These are phyloP conservation scores for Trichoderma semiorbis DNA, from an alignment of 2,329 filamentous ascomycete genomes.

Conservation along the genomic window DNA sequence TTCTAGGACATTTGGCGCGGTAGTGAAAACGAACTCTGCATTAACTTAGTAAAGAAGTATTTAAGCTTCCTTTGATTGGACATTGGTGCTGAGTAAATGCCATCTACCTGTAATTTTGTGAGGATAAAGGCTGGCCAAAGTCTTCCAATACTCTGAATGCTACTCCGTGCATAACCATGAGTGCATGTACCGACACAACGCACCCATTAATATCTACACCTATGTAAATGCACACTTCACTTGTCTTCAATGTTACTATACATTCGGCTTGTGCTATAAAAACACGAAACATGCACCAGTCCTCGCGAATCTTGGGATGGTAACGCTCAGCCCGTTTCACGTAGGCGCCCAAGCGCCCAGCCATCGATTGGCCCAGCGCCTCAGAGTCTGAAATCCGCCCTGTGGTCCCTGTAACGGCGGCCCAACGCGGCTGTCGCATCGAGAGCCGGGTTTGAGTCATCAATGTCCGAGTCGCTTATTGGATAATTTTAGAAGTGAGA, in stretches of 20 bases:
- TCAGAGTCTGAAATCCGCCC: neutral
- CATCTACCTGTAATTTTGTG: too few relatives aligned
- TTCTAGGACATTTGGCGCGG: too few relatives aligned
- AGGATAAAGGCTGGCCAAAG: too few relatives aligned
- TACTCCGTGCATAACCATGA: too few relatives aligned
- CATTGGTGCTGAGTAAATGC: too few relatives aligned
- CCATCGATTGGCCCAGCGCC: conserved; percentile 3
- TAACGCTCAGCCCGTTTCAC: neutral
- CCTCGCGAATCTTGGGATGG: neutral
- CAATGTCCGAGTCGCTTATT: neutral
- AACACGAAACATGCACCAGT: neutral
- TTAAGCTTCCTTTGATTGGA: too few relatives aligned
- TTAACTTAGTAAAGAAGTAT: too few relatives aligned
- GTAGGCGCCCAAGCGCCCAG: conserved; percentile 6
- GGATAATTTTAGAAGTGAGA: neutral
- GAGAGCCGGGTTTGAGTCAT: neutral
- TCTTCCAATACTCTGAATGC: too few relatives aligned
- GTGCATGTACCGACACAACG: too few relatives aligned
- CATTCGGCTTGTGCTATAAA: neutral
- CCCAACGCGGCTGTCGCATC: neutral
- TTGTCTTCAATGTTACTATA: too few relatives aligned
- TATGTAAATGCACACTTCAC: neutral
- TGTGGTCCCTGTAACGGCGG: neutral
- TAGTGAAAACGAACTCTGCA: too few relatives aligned
- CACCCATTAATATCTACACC: neutral